Percentiles rank a stretch among this genome's conserved stretches.
These are phyloP conservation scores for Tetrapyrgos nigripes DNA, from an alignment of 1,284 basidiomycete genomes.

Conservation along the genomic window DNA sequence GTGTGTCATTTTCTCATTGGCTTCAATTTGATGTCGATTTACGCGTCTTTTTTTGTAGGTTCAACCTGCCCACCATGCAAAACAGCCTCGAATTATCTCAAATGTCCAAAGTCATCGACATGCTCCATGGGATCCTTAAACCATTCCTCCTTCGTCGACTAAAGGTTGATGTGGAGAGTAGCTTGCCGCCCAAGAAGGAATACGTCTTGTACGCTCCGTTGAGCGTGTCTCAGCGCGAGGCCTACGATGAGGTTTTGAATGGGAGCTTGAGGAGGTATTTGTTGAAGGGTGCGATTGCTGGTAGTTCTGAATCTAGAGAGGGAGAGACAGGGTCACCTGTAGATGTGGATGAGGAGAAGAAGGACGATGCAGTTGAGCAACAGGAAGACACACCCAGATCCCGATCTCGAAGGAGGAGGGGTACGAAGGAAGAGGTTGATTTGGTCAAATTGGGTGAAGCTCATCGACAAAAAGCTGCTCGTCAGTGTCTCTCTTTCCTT, in stretches of 20 bases:
- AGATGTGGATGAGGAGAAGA: constrained; percentile 74
- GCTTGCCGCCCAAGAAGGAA: constrained; percentile 92
- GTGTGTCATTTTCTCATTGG: constrained; percentile 46
- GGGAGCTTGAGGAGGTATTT: constrained; percentile 73
- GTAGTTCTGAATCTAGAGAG: constrained; percentile 30
- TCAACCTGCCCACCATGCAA: constrained; percentile 73
- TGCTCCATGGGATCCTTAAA: constrained; percentile 91
- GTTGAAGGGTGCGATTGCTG: constrained; percentile 47
- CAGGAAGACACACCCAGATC: constrained; percentile 38
- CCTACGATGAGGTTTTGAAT: constrained; percentile 83
- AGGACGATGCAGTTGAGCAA: constrained; percentile 62
- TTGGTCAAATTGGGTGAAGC: constrained; percentile 54
- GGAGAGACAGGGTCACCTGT: no score
- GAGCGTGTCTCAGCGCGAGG: constrained; percentile 79
- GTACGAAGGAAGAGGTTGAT: constrained; percentile 39
- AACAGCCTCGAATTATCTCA: constrained; percentile 63
- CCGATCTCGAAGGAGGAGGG: constrained; percentile 46
- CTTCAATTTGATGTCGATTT: background rate
- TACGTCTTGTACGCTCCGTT: constrained; percentile 94
- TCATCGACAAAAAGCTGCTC: constrained; percentile 62
- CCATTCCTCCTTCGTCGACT: constrained; percentile 95
- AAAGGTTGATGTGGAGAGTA: constrained; percentile 90
- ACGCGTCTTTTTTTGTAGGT: constrained; percentile 55
- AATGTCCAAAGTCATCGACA: constrained; percentile 74
- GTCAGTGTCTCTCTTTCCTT: constrained; percentile 47